These are phyloP conservation scores for Vinca minor DNA, from an alignment of 257 asterid species.

Conservation along the genomic window DNA sequence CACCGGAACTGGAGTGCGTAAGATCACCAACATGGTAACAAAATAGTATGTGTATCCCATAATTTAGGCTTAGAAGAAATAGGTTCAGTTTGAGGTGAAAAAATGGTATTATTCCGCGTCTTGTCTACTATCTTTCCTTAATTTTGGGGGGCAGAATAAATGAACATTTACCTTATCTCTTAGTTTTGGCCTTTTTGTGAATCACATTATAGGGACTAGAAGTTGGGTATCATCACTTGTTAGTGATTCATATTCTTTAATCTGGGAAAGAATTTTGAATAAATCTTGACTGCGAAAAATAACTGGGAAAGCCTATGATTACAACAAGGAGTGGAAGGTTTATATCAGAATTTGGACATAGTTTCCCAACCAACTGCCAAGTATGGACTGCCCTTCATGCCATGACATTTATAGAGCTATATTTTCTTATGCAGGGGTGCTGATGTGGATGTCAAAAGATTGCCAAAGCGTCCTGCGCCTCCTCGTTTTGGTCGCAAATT, in stretches of 20 bases:
- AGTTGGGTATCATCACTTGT: too few relatives aligned
- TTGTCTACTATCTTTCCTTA: not conserved
- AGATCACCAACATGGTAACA: too few relatives aligned
- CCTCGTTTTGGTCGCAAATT: conserved; percentile 87
- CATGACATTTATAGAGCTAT: not conserved
- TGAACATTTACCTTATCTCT: not conserved
- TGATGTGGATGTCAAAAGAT: conserved; percentile 74
- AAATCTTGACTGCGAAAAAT: not conserved
- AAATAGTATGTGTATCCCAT: not conserved
- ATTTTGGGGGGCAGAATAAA: not conserved
- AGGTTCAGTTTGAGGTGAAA: not conserved
- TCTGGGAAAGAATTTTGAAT: not conserved
- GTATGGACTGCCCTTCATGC: not conserved
- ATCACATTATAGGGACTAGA: too few relatives aligned
- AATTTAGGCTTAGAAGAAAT: not conserved
- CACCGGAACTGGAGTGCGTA: too few relatives aligned
- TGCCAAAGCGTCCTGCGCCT: conserved; percentile 91
- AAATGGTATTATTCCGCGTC: not conserved
- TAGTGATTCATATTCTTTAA: not conserved
- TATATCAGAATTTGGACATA: not conserved
- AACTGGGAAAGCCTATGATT: not conserved
- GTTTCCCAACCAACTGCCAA: too few relatives aligned
- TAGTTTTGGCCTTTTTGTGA: not conserved
- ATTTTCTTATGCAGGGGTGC: conserved; percentile 50
- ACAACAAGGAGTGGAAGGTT: not conserved